Evolutionary conservation across 2,329 filamentous ascomycete genomes (phyloP).

Genomic region (Arthrobotrys conoides): DNA sequence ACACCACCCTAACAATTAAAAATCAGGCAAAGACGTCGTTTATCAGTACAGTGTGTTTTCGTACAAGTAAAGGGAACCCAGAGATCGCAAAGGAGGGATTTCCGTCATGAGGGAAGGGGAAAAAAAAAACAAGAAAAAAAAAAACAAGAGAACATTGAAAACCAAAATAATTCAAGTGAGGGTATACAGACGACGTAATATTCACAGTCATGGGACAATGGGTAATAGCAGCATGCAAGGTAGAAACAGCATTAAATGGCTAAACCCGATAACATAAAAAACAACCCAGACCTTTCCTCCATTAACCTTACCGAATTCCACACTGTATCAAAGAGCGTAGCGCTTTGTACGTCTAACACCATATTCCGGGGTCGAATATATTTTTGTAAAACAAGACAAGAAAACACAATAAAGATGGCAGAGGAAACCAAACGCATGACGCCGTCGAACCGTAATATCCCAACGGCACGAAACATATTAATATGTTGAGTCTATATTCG

Average conservation of each 20-base stretch:
- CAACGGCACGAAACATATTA: constrained; percentile 16
- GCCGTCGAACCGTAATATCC: constrained; percentile 38
- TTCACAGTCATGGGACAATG: constrained; percentile 26
- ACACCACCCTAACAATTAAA: constrained; percentile 24
- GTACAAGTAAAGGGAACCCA: constrained; percentile 10
- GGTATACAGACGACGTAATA: constrained; percentile 25
- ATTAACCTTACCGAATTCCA: constrained; percentile 47
- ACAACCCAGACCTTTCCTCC: constrained; percentile 29
- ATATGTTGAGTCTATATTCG: constrained; percentile 23
- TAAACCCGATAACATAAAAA: constrained; percentile 28
- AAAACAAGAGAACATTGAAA: too few relatives aligned
- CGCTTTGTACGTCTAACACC: constrained; percentile 33
- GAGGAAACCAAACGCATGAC: constrained; percentile 36
- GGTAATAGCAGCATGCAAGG: constrained; percentile 14
- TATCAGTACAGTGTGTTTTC: constrained; percentile 32
- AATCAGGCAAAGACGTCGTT: constrained; percentile 7
- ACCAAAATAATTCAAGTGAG: constrained; percentile 19
- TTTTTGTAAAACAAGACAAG: background rate
- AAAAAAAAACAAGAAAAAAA: too few relatives aligned
- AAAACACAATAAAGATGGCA: background rate
- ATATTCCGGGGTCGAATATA: constrained; percentile 8
- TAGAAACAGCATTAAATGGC: constrained; percentile 22
- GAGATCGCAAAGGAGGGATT: background rate
- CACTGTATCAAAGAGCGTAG: constrained; percentile 16
- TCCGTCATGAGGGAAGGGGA: background rate